Evolutionary conservation across 148 eudicot species (phyloP), one percentile per base, ranked within the genome.

Genomic region (Bassia scoparia): DNA sequence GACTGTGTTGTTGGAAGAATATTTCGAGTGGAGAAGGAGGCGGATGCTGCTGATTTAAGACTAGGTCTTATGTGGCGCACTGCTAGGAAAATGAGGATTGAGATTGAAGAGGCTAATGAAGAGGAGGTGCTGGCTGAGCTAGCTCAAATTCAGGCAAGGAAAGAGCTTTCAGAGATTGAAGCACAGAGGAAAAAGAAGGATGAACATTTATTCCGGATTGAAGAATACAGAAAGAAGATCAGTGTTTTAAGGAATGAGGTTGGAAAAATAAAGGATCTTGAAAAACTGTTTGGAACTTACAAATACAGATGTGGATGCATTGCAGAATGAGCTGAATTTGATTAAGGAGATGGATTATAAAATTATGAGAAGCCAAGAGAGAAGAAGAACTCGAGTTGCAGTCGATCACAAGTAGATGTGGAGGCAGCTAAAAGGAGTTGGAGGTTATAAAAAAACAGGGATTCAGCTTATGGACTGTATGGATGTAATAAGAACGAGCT

Each of bases 81-180:
- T 37, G 84, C 81, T 29, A 84, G 89, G 53, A 74, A 76, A 33
- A 74, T 90, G 5, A 78, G 71, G 67, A 79, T 62, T 67, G 92
- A 96, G 81, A 83, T 92, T 48, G 97, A 92, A 30, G 89, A 89
- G 64, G 81, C 78, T 18, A 87, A 84, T 38, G 99, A 92, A 79
- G 96, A 96, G 73, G 88, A 84, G 59, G 91, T 92, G 41, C 78
- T 96, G 54, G 95, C 87, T 60, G 96, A 96, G 83, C 78, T 96
- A 67, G 99, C 99, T 21, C 77, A 74, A 70, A 86, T 92, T 23
- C 92, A 96, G 82, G 99, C 99, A 24, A 41, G 77, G 26, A 92
- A 90, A 74, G 99, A 96, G 77, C 83, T 76, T 59, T 80, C 71
- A 60, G 92, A 73, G 34, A 79, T 90, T 71, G 89, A 96, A 81